Evolutionary conservation across 2,329 filamentous ascomycete species (phyloP).

Genomic region (Ceratocystis lukuohia): DNA sequence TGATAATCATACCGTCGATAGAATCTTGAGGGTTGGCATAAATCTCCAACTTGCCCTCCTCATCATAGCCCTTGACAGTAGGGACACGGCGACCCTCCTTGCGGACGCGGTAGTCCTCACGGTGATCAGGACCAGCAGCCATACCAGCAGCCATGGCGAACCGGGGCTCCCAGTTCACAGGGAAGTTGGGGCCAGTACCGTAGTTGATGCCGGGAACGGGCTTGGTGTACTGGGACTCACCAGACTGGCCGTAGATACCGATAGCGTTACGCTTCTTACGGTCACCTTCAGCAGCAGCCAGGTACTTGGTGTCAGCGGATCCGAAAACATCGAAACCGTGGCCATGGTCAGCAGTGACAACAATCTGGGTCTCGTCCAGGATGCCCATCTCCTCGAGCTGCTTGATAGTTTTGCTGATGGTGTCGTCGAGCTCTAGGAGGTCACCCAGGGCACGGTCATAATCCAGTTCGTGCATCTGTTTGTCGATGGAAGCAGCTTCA

Average conservation of each 20-base stretch:
- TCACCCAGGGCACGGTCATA: constrained; percentile 78
- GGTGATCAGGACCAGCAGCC: constrained; percentile 57
- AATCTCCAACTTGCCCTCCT: constrained; percentile 29
- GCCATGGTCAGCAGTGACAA: constrained; percentile 79
- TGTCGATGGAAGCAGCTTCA: constrained; percentile 74
- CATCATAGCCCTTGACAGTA: constrained; percentile 40
- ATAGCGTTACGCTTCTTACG: constrained; percentile 64
- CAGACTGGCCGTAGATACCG: constrained; percentile 59
- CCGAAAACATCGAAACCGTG: constrained; percentile 84
- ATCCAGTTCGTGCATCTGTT: constrained; percentile 77
- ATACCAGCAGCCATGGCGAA: constrained; percentile 67
- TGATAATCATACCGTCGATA: constrained; percentile 54
- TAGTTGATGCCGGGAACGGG: constrained; percentile 48
- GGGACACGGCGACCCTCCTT: constrained; percentile 50
- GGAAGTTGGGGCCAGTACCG: constrained; percentile 62
- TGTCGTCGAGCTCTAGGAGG: constrained; percentile 74
- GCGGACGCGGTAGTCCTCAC: constrained; percentile 64
- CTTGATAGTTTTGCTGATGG: constrained; percentile 58
- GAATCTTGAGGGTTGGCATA: constrained; percentile 57
- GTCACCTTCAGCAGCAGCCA: constrained; percentile 49
- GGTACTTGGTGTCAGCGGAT: constrained; percentile 65
- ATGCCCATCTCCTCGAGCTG: constrained; percentile 53
- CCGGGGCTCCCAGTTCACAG: constrained; percentile 70
- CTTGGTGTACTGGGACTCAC: constrained; percentile 60
- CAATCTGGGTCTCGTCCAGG: constrained; percentile 61